These are phyloP conservation scores for Coniochaeta sp. DNA, from an alignment of 2,329 filamentous ascomycete species.

Conservation along the genomic window DNA sequence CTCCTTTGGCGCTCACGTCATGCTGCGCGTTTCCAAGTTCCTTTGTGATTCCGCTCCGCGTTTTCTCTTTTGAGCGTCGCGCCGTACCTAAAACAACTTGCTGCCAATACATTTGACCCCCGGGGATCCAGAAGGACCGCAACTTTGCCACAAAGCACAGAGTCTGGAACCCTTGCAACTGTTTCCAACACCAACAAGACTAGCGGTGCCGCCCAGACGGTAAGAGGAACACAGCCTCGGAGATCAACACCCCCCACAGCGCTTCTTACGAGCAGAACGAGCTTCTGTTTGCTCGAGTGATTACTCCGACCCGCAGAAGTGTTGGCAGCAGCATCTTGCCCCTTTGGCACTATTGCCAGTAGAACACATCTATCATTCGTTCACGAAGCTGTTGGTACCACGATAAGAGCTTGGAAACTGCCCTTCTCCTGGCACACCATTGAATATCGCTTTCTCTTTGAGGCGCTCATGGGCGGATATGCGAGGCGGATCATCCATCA, in stretches of 20 bases:
- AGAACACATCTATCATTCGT: background rate
- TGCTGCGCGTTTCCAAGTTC: background rate
- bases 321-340: background rate
- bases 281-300: background rate
- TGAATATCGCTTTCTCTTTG: background rate
- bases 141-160: background rate
- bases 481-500: background rate
- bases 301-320: background rate
- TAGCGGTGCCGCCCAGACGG: background rate
- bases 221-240: background rate
- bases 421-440: background rate
- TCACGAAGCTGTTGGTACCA: no score
- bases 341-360: no score
- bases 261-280: no score
- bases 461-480: background rate
- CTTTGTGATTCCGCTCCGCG: background rate
- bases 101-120: background rate
- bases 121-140: background rate
- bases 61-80: background rate
- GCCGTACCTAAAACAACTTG: background rate
- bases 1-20: background rate
- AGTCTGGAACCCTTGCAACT: background rate
- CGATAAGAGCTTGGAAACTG: background rate
- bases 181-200: background rate
- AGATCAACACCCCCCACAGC: background rate